Conservation (phyloP, 202 grass and related monocot species). For the Saccharum hybrid region DNA sequence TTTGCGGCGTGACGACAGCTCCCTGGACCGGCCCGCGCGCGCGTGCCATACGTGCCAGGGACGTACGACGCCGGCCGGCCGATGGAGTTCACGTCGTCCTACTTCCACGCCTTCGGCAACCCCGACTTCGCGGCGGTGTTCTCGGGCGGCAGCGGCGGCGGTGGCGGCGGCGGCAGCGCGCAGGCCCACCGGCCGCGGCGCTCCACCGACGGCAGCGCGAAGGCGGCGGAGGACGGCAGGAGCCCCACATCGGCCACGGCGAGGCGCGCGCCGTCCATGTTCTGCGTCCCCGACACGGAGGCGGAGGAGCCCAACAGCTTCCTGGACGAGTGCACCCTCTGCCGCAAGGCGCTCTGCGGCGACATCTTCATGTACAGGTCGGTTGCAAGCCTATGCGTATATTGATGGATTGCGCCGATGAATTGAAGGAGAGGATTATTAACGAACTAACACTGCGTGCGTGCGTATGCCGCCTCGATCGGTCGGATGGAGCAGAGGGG, state of each 20-base stretch:
- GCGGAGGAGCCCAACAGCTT: conserved; percentile 47
- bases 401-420: background rate
- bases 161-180: conserved; percentile 38
- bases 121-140: conserved; percentile 54
- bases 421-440: background rate
- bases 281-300: conserved; percentile 55
- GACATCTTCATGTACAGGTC: conserved; percentile 96
- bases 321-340: conserved; percentile 65
- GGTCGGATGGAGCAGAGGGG: conserved; percentile 48
- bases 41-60: conserved; percentile 14
- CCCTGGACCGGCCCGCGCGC: conserved; percentile 30
- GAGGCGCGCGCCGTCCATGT: conserved; percentile 47
- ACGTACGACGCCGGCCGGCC: background rate
- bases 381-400: background rate
- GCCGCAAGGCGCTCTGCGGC: conserved; percentile 56
- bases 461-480: no score
- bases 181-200: conserved; percentile 36
- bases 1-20: conserved; percentile 34
- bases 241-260: background rate
- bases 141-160: conserved; percentile 32
- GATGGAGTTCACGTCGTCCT: conserved; percentile 69
- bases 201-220: background rate
- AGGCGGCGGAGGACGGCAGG: conserved; percentile 4
- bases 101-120: conserved; percentile 66
- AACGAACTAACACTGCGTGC: background rate